phyloP scores from a whole-genome alignment of 2,329 filamentous ascomycete species.

The Calonectria fujianensis region DNA sequence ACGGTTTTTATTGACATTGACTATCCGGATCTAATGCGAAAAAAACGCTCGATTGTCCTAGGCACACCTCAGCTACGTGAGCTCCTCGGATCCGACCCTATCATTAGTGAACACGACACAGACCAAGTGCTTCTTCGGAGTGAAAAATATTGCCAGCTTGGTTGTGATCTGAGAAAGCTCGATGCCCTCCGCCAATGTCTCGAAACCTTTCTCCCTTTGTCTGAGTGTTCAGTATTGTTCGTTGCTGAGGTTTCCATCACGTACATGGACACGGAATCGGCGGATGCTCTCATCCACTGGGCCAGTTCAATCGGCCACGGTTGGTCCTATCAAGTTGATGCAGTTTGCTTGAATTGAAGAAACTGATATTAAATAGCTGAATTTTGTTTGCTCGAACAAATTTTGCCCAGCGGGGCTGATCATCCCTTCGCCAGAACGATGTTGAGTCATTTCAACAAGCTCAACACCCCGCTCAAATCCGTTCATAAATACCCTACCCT shows the following conservation, averaged over 20 bases:
- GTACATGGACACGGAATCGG: constrained; percentile 86
- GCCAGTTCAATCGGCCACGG: constrained; percentile 81
- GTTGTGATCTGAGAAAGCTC: constrained; percentile 86
- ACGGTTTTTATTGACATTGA: constrained; percentile 89
- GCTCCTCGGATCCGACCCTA: constrained; percentile 57
- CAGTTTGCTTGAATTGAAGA: neutral
- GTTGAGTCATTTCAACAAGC: constrained; percentile 87
- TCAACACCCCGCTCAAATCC: constrained; percentile 86
- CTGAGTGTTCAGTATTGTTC: constrained; percentile 81
- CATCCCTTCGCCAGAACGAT: constrained; percentile 93
- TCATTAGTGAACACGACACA: constrained; percentile 62
- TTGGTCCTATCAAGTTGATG: constrained; percentile 61
- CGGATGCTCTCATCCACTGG: constrained; percentile 86
- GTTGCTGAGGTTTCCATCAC: constrained; percentile 93
- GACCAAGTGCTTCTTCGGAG: constrained; percentile 76
- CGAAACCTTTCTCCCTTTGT: constrained; percentile 73
- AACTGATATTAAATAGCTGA: constrained; percentile 66
- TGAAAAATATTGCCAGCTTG: constrained; percentile 84
- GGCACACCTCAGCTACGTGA: constrained; percentile 74
- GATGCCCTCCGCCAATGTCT: constrained; percentile 76
- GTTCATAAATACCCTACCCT: constrained; percentile 81
- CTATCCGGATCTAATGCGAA: constrained; percentile 85
- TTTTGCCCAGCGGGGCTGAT: constrained; percentile 83
- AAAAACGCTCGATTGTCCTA: constrained; percentile 82
- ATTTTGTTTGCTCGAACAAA: constrained; percentile 92